Evolutionary conservation across 345 rosid species (phyloP).

Genomic region (Erodium maritimum): DNA sequence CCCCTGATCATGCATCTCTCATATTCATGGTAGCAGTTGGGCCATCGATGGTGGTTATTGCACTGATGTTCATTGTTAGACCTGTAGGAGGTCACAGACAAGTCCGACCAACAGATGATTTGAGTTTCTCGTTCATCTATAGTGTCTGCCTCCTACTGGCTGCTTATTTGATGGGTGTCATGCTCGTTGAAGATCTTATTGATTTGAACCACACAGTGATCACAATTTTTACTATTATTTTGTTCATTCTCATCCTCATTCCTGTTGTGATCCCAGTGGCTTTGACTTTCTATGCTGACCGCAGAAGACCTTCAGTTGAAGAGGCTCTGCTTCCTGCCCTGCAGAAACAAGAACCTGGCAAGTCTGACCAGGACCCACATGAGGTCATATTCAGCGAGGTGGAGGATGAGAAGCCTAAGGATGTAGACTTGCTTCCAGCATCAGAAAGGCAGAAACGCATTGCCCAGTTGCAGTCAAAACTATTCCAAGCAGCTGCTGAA

Average conservation of each 20-base stretch:
- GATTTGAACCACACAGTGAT: slow-evolving; percentile 37
- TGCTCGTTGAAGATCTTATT: slow-evolving; percentile 77
- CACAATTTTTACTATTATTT: slow-evolving; percentile 37
- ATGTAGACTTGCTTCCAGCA: slow-evolving; percentile 79
- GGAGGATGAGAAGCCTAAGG: slow-evolving; percentile 89
- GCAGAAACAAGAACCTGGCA: slow-evolving; percentile 39
- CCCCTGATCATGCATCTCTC: slow-evolving; percentile 71
- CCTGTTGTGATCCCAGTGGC: slow-evolving; percentile 61
- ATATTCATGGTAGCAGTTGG: slow-evolving; percentile 95
- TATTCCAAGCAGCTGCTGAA: slow-evolving; percentile 78
- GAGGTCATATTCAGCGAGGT: slow-evolving; percentile 80
- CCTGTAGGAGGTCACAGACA: slow-evolving; percentile 96
- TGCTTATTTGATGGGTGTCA: slow-evolving; percentile 75
- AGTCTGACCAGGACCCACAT: slow-evolving; percentile 17
- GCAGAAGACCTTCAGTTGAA: slow-evolving; percentile 25
- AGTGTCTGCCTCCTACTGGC: slow-evolving; percentile 75
- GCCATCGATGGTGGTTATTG: slow-evolving; percentile 63
- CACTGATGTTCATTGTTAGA: slow-evolving; percentile 73
- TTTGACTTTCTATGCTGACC: slow-evolving; percentile 37
- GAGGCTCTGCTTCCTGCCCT: slow-evolving; percentile 46
- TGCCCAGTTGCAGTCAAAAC: slow-evolving; percentile 65
- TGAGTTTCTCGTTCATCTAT: slow-evolving; percentile 56
- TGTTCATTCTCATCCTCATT: slow-evolving; percentile 49
- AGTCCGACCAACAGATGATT: slow-evolving; percentile 50
- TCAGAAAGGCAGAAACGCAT: slow-evolving; percentile 71